Evolutionary conservation across 805 yeast genomes (phyloP), one percentile per base, ranked within the genome.

Genomic region (Blastobotrys chiropterorum): DNA sequence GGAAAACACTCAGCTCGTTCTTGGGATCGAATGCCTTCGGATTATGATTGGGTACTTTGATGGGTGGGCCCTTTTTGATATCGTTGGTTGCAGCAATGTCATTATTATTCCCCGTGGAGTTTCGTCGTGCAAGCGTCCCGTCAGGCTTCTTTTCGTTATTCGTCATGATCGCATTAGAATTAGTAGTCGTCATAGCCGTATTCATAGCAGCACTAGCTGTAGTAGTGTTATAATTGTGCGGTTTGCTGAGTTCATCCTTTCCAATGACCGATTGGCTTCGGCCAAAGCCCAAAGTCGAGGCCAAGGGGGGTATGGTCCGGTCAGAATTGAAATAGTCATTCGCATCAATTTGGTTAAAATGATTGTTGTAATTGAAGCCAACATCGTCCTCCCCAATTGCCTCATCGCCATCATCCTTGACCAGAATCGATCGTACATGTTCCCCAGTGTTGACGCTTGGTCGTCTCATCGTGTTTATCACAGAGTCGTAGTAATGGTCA

Each of bases 371-470:
- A 4, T 38, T 15, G 3, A 44, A 7, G 4, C 49, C 48, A 6
- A 17, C 45, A n/a, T 38, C 26, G 11, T 48, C 34, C 20, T 34
- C 42, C 43, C 14, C 43, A 11, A 38, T 14, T 30, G 39, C 50
- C 8, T 44, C 52, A n/a, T 49, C 52, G 16, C 38, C 40, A 14
- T 43, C 42, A 14, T 49, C 50, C 44, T 55, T 39, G 14, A 59
- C 57, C 26, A 53, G 39, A 15, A 53, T 38, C 20, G 53, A 43
- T 17, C 52, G 48, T 14, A 59, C 62, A 49, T 60, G 64, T 2
- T 53, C 58, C 3, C 63, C 62, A 7, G 62, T 57, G 19, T 38
- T 46, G 13, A 58, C 46, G 21, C 56, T 51, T 6, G 63, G 63
- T 16, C 56, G 51, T 20, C 61, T 50, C 20, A 57, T 55, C 14